Base-by-base conservation (phyloP, 2,329 filamentous ascomycete genomes). In the Pyrenochaeta sp. region DNA sequence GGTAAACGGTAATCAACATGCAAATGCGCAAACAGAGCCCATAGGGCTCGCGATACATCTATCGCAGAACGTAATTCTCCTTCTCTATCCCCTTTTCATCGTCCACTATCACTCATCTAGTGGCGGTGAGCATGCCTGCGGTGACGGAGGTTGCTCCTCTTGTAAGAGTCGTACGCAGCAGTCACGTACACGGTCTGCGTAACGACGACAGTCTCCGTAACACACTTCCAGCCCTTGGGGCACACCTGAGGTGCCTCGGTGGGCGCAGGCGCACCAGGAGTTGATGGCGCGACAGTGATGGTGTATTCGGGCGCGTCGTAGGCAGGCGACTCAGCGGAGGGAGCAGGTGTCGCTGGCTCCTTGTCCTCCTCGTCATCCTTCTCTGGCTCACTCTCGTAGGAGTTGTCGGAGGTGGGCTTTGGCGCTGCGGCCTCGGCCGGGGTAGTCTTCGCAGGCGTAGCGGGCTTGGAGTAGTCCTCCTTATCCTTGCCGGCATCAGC, bases 141-240 rank as follows among this genome's bases (percentile, higher is more conserved):
- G 5, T 28, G 47, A 9, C 36, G 28, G 3, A 52, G 30, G 24
- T 42, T 42, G 42, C 60, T 50, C 64, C 58, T 67, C 49, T 52
- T 61, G 54, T 65, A 63, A 25, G 52, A 45, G 10, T 61, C 58
- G 6, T 49, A 47, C 19, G 64, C 61, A 32, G 65, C 64, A 54
- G 72, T 75, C 1, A 68, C 63, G 12, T 71, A 73, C 40, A 68
- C 62, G 7, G 67, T 66, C 63, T 72, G 54, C 1, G 72, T 74
- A 19, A 73, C 67, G 5, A 68, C 57, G 48, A 68, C 64, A 45
- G 65, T 52, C 25, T 66, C 62, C 9, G 67, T 71, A 8, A 74
- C 66, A 48, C 71, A 74, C 22, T 57, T 54, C 32, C 61, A 64
- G 19, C 68, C 70, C 37, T 59, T 27, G 24, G 66, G 68, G 56